Base-by-base conservation (phyloP, 2,329 filamentous ascomycete genomes). In the Colletotrichum sp. region DNA sequence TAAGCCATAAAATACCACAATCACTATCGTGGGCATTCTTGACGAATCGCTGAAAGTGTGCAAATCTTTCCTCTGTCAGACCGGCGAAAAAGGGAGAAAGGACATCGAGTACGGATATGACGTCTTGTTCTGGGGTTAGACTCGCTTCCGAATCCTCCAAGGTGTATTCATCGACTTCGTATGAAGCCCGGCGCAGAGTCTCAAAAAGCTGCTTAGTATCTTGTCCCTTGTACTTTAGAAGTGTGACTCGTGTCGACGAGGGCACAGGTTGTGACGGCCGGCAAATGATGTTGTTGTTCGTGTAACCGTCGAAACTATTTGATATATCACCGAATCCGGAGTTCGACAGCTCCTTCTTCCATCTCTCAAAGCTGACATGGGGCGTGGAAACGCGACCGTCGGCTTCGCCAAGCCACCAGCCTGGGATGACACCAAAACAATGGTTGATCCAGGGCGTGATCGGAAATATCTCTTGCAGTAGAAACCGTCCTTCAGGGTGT, bases 381-480 rank as follows among this genome's bases (percentile, higher is more conserved):
- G 84, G 83, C 59, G 79, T 78, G 6, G 79, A 71, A 6, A 63
- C 18, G 12, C 83, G 79, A 12, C 73, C 78, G 18, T 85, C 82
- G 1, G 79, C 78, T 9, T 71, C 75, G 5, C 84, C 84, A 2
- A 82, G 77, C 84, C 84, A 86, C 84, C 85, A 86, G 7, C 80
- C 82, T 1, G 80, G 74, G 10, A 83, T 75, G 0, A 79, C 71
- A 3, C 83, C 83, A 15, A 82, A 78, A 28, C 83, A 79, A 71
- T 78, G 81, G 63, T 82, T 82, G 28, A 80, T 76, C 68, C 79
- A 81, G 10, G 79, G 79, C 16, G 76, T 61, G 6, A 74, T 12
- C 0, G 79, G 76, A 39, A 71, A 71, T 3, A 82, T 79, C 57
- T 85, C 84, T 10, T 81, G 78, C 6, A 85, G 61, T 8, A 83